A percentile compares a stretch with the other conserved stretches of the same genome.
phyloP scores from a whole-genome alignment of 75 land plant genomes.

The Picea sitchensis region DNA sequence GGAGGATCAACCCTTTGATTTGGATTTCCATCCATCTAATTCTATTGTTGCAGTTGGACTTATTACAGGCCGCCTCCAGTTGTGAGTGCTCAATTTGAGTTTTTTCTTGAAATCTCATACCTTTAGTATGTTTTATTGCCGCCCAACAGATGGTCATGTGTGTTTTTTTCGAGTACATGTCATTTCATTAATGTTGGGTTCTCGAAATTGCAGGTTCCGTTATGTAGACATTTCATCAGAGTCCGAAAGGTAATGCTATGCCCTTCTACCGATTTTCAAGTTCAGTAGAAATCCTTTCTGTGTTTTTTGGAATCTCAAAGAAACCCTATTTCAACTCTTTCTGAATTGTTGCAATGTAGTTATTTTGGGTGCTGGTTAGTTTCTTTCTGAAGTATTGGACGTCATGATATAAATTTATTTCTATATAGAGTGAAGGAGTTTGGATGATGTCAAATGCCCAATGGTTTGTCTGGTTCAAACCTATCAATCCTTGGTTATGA shows the following conservation, averaged over 20 bases:
- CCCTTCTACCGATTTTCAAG: too few species aligned
- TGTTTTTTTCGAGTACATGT: neutral
- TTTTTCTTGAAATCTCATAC: conserved; percentile 27
- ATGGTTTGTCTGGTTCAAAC: too few species aligned
- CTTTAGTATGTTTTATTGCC: conserved; percentile 35
- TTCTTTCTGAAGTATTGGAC: too few species aligned
- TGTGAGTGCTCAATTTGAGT: conserved; percentile 31
- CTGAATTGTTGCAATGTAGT: too few species aligned
- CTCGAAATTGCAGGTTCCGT: conserved; percentile 9
- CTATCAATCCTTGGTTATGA: too few species aligned
- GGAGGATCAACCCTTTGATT: conserved; percentile 68
- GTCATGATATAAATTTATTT: too few species aligned
- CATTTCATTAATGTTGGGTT: neutral
- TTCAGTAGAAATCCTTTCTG: too few species aligned
- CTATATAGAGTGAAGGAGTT: too few species aligned
- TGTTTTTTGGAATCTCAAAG: too few species aligned
- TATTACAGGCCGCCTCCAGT: conserved; percentile 69
- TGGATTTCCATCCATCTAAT: conserved; percentile 82
- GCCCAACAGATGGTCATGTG: conserved; percentile 29
- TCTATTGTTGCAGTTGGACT: conserved; percentile 66
- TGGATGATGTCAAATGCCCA: too few species aligned
- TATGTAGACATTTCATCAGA: conserved; percentile 7
- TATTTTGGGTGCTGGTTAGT: too few species aligned
- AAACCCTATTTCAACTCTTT: too few species aligned
- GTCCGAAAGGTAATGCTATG: conserved; percentile 6